Evolutionary conservation across 2,329 filamentous ascomycete species (phyloP).

Genomic region (Neodidymelliopsis sp.): DNA sequence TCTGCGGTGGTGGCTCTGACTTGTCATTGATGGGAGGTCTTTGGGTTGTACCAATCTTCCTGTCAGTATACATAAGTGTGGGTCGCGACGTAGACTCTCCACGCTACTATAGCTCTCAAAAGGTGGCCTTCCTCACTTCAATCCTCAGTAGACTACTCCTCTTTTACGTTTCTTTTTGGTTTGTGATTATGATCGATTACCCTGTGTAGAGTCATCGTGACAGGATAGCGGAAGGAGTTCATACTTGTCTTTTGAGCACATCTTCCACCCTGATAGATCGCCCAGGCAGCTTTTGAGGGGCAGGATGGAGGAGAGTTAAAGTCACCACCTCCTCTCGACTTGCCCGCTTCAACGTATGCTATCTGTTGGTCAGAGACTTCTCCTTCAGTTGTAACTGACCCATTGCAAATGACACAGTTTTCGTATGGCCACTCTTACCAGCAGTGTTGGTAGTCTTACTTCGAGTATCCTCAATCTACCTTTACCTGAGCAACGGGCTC

Average conservation of each 20-base stretch:
- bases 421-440: background rate
- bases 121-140: constrained; percentile 31
- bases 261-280: no score
- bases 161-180: constrained; percentile 36
- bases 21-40: constrained; percentile 29
- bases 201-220: no score
- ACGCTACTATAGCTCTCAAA: constrained; percentile 33
- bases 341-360: background rate
- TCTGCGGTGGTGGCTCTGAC: constrained; percentile 22
- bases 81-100: constrained; percentile 18
- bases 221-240: no score
- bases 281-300: no score
- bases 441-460: background rate
- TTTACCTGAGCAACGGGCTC: background rate
- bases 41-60: constrained; percentile 1
- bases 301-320: no score
- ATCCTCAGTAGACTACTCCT: constrained; percentile 18
- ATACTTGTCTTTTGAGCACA: no score
- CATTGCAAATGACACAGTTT: no score
- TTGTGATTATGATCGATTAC: no score
- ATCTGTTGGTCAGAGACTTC: no score
- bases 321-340: no score
- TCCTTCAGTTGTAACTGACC: no score
- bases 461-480: background rate
- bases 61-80: constrained; percentile 2